Conservation (phyloP, 73 alveolate genomes). For the Strombidium stylifer region DNA sequence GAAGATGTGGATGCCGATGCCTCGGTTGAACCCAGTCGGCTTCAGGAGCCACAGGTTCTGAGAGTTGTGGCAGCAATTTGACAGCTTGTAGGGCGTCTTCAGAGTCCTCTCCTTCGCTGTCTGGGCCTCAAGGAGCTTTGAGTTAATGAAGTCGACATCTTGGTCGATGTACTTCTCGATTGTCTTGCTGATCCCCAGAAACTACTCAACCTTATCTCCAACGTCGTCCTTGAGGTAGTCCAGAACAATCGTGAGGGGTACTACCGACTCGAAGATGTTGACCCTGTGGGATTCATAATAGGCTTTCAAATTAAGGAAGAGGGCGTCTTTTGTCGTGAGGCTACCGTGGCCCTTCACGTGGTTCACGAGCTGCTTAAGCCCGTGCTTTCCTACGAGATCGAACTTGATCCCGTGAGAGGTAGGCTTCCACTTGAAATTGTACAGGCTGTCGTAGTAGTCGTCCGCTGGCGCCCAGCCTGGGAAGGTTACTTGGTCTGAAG, state of each 20-base stretch:
- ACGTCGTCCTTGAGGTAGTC: conserved; percentile 14
- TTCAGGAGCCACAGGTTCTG: conserved; percentile 86
- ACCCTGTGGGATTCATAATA: conserved; percentile 20
- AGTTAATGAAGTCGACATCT: not conserved
- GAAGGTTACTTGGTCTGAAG: conserved; percentile 13
- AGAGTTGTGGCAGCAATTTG: conserved; percentile 32
- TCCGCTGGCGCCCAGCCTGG: too few species aligned
- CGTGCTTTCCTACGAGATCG: conserved; percentile 27
- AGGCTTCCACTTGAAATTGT: conserved; percentile 58
- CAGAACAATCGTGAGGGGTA: conserved; percentile 32
- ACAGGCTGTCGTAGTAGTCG: conserved; percentile 29
- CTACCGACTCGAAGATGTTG: conserved; percentile 26
- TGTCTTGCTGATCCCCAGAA: conserved; percentile 1
- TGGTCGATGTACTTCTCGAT: not conserved
- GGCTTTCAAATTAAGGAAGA: conserved; percentile 25
- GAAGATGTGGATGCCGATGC: conserved; percentile 88
- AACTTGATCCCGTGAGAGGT: conserved; percentile 36
- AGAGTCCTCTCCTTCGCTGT: conserved; percentile 19
- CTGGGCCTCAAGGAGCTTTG: not conserved
- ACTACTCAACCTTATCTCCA: conserved; percentile 8
- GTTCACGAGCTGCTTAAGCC: conserved; percentile 28
- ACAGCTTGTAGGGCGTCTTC: conserved; percentile 8
- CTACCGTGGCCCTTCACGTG: conserved; percentile 34
- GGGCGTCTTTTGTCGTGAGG: conserved; percentile 13
- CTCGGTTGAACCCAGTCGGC: conserved; percentile 90